A percentile compares a stretch with the other conserved stretches of the same genome.
These are phyloP conservation scores for Pseudopithomyces chartarum DNA, from an alignment of 2,329 filamentous ascomycete genomes.

Conservation along the genomic window DNA sequence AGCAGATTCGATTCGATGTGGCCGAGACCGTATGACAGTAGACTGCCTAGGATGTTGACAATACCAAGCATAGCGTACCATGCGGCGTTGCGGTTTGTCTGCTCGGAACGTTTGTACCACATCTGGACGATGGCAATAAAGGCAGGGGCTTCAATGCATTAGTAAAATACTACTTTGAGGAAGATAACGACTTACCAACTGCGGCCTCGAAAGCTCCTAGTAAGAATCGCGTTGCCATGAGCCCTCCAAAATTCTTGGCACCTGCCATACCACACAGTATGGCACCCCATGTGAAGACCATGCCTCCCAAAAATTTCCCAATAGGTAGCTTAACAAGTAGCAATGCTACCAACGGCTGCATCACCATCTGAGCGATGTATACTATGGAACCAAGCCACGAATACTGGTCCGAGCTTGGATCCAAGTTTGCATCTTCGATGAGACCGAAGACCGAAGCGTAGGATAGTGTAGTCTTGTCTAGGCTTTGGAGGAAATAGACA, in stretches of 20 bases:
- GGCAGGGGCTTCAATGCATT: slow-evolving; percentile 28
- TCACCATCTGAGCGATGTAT: slow-evolving; percentile 60
- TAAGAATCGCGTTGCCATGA: slow-evolving; percentile 67
- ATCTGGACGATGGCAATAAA: slow-evolving; percentile 60
- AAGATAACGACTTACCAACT: slow-evolving; percentile 37
- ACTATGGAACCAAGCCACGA: slow-evolving; percentile 59
- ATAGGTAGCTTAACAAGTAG: slow-evolving; percentile 65
- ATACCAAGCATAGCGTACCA: slow-evolving; percentile 68
- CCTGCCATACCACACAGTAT: slow-evolving; percentile 67
- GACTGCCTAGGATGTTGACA: slow-evolving; percentile 60
- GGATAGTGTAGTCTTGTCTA: slow-evolving; percentile 66
- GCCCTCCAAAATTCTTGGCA: slow-evolving; percentile 62
- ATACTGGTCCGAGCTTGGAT: slow-evolving; percentile 57
- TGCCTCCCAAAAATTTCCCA: slow-evolving; percentile 62
- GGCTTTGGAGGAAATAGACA: slow-evolving; percentile 67
- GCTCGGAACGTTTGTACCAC: slow-evolving; percentile 66
- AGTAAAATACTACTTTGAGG: neutral
- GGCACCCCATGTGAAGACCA: slow-evolving; percentile 59
- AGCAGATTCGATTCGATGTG: slow-evolving; percentile 57
- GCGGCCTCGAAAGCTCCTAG: slow-evolving; percentile 72
- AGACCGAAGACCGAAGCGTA: slow-evolving; percentile 69
- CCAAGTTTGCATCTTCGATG: slow-evolving; percentile 61
- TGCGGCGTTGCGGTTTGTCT: slow-evolving; percentile 60
- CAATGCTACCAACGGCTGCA: slow-evolving; percentile 58
- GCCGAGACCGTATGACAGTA: slow-evolving; percentile 64